Evolutionary conservation across 2,329 filamentous ascomycete species (phyloP), one percentile per base, ranked within the genome.

Genomic region (Graphiopsis chlorocephala): DNA sequence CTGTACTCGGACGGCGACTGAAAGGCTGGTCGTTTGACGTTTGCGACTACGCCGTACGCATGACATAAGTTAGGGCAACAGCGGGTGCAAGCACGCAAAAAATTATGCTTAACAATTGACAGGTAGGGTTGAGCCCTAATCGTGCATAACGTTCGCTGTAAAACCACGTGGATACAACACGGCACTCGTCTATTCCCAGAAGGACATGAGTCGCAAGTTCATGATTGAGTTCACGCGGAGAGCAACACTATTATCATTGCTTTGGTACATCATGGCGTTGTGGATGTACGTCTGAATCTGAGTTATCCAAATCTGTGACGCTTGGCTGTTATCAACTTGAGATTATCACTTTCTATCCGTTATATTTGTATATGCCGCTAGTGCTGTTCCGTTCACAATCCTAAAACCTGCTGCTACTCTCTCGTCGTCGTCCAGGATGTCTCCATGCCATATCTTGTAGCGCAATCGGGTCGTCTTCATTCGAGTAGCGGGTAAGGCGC

Each of bases 401-500:
- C 8, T 15, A 45, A 12, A 20, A 45, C 38, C 38, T 45, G 38
- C n/a, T 20, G 8, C 53, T 31, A 15, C 53, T 56, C 53, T 31
- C 31, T 23, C 53, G 53, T 20, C 20, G 6, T 25, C 53, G 29
- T 1, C 31, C 31, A 4, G 35, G 56, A 29, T 59, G 10, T 12
- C 29, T 59, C 56, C 59, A 61, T 4, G 45, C 14, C 59, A 52
- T 38, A 38, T 61, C 47, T 17, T 31, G 29, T 25, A 63, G 28
- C 11, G 61, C n/a, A 26, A 61, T 61, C 10, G 23, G 5, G 3
- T 61, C 59, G 10, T 61, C 59, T 4, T 61, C 59, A 14, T 53
- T n/a, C 3, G 59, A 61, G 11, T 61, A 55, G 4, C 60, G 47
- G 10, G 60, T 62, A 12, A 62, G 48, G 35, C 26, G 48, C 47